Conservation (phyloP, 106 monocot genomes). For the Agapanthus africanus region DNA sequence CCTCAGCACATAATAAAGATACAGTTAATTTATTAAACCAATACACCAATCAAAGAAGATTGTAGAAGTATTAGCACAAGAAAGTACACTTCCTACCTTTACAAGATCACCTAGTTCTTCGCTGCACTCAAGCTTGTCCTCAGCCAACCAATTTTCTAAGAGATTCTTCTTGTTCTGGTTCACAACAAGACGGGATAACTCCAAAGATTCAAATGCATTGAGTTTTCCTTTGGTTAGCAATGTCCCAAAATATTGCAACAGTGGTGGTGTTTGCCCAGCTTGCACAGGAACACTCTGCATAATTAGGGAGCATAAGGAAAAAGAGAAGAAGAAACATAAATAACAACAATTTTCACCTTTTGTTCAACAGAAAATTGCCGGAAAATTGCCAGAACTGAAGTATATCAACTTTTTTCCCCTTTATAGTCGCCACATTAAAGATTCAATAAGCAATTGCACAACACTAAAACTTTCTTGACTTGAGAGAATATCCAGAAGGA, state of each 20-base stretch:
- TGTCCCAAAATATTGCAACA: slow-evolving; percentile 96
- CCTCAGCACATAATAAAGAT: background rate
- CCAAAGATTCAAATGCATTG: slow-evolving; percentile 90
- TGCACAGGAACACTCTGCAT: slow-evolving; percentile 94
- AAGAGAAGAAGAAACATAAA: no score
- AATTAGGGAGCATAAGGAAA: background rate
- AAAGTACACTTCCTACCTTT: slow-evolving; percentile 37
- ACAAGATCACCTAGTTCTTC: slow-evolving; percentile 99
- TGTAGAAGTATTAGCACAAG: background rate
- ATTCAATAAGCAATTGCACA: background rate
- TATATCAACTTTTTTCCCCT: background rate
- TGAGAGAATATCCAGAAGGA: background rate
- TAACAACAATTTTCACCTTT: background rate
- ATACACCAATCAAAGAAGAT: background rate
- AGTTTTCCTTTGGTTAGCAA: slow-evolving; percentile 85
- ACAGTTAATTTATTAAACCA: background rate
- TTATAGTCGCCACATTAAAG: background rate
- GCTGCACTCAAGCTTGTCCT: slow-evolving; percentile 98
- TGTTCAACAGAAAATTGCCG: background rate
- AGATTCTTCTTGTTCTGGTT: slow-evolving; percentile 96
- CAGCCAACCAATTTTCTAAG: slow-evolving; percentile 94
- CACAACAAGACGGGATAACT: slow-evolving; percentile 90
- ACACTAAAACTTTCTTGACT: background rate
- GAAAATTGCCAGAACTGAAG: background rate
- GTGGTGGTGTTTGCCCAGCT: slow-evolving; percentile 85